Base-by-base conservation (phyloP, 306 rosid genomes). In the Vachellia collinsii region DNA sequence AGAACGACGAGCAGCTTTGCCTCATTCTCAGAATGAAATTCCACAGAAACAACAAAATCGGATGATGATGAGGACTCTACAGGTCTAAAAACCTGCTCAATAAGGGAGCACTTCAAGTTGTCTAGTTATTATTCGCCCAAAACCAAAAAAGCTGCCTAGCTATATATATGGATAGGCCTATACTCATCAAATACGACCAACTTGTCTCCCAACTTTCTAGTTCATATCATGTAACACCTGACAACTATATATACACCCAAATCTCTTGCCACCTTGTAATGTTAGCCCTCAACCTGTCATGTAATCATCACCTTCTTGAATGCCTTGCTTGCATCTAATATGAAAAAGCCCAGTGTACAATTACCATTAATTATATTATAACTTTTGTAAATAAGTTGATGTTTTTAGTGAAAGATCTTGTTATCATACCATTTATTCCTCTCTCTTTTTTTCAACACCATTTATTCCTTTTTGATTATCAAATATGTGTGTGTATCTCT, bases 251-350 rank as follows among this genome's bases (percentile, higher is more conserved):
- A 58, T 11, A 9, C 16, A 22, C 37, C 16, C 16, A 10, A 59
- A 59, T 59, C 65, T 59, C 65, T 37, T 37, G 0, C 65, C 65
- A 59, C 37, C 37, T 59, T 59, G 37, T 23, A 22, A 59, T 59
- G 65, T 9, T 22, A 56, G 37, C 65, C 65, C 65, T 23, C 65
- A 22, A 11, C 65, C 29, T 9, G 11, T 59, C 65, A 59, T 59
- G 44, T n/a, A 64, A 64, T 36, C 70, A 64, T 36, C 70, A 34
- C 44, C 12, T 36, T 36, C 69, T 64, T 64, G 70, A 34, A 64
- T 36, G 9, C 11, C 44, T 34, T 36, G 43, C 23, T 14, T 36
- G 22, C 41, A 14, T 36, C 7, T 14, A 63, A 34, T 59, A 59
- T 59, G 36, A 59, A 59, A 22, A 59, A 23, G 16, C 13, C 63